phyloP scores from a whole-genome alignment of 2,329 filamentous ascomycete species.

The Scedosporium aurantiacum region DNA sequence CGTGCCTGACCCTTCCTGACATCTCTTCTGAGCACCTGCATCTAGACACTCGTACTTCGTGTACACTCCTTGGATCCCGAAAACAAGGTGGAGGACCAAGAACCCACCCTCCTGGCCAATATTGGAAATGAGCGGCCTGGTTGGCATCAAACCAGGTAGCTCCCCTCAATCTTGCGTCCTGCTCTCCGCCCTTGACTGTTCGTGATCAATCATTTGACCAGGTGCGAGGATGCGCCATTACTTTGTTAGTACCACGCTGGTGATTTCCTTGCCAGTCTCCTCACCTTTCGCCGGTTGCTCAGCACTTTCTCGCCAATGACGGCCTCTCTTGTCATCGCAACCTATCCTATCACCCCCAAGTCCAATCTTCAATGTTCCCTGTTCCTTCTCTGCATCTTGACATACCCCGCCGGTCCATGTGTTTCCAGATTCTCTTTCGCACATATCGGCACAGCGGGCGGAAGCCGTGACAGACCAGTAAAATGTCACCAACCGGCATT shows the following conservation, averaged over 20 bases:
- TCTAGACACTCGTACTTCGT: no score
- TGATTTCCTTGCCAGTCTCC: neutral
- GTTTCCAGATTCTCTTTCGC: slow-evolving; percentile 2
- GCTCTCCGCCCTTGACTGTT: neutral
- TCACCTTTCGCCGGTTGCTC: no score
- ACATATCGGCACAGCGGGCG: neutral
- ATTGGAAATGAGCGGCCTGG: neutral
- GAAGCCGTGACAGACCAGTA: neutral
- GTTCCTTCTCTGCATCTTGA: neutral
- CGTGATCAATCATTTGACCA: neutral
- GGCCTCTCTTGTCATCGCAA: no score
- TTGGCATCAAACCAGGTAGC: neutral
- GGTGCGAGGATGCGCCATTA: neutral
- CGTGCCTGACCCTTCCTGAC: no score
- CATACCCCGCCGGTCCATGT: neutral
- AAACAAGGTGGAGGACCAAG: no score
- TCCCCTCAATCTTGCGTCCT: neutral
- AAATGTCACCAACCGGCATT: neutral
- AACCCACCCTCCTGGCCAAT: neutral
- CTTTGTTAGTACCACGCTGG: neutral
- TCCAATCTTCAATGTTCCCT: neutral
- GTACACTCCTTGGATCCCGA: no score
- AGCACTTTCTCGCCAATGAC: no score
- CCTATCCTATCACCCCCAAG: neutral
- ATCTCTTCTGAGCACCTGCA: no score